Percentiles rank a stretch among this genome's conserved stretches.
These are phyloP conservation scores for Rhizophagus prolifer DNA, from an alignment of 192 early-diverging fungal genomes.

Conservation along the genomic window DNA sequence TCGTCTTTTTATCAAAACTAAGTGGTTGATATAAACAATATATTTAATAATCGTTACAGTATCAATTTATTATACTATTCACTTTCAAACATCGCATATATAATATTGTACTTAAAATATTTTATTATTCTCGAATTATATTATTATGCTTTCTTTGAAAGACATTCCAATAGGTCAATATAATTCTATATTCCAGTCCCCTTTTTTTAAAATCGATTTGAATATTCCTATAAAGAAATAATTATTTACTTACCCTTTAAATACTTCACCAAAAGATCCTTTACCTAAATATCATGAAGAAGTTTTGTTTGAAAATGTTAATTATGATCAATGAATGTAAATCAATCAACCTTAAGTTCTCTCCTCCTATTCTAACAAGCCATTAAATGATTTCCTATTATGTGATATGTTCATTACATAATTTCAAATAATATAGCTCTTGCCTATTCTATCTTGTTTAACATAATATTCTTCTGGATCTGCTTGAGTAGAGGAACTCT, in stretches of 20 bases:
- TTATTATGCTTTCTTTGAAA: no score
- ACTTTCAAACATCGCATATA: neutral
- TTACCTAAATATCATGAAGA: slow-evolving; percentile 40
- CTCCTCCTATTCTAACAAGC: neutral
- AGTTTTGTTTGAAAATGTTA: neutral
- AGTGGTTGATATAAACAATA: slow-evolving; percentile 44
- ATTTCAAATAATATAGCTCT: slow-evolving; percentile 11
- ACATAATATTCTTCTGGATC: slow-evolving; percentile 68
- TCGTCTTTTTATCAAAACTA: slow-evolving; percentile 66
- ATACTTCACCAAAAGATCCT: slow-evolving; percentile 84
- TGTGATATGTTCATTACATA: neutral
- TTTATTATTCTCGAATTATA: no score
- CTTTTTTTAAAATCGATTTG: no score
- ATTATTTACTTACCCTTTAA: slow-evolving; percentile 67
- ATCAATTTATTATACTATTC: neutral
- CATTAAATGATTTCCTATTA: neutral
- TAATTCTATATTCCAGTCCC: no score
- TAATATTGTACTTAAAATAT: neutral
- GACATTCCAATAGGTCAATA: no score
- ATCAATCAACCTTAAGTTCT: neutral
- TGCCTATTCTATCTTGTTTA: slow-evolving; percentile 69
- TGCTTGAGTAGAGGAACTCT: slow-evolving; percentile 44
- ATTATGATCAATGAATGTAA: neutral
- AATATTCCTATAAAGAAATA: no score
- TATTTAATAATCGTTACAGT: neutral